A percentile compares a stretch with the other conserved stretches of the same genome.
These are phyloP conservation scores for Sporothrix protearum DNA, from an alignment of 2,329 filamentous ascomycete genomes.

Conservation along the genomic window DNA sequence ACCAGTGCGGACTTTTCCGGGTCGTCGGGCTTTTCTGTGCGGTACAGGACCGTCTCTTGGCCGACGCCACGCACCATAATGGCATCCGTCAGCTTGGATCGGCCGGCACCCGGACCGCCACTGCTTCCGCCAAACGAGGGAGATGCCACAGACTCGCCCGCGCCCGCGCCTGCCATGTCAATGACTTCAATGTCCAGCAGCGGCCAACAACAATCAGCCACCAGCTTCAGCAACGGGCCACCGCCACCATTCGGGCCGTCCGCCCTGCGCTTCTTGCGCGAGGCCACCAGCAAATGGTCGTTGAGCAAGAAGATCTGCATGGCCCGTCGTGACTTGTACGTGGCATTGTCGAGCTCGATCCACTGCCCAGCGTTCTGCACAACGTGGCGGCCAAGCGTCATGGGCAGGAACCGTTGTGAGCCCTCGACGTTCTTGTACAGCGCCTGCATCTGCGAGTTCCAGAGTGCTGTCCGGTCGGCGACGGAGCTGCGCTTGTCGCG, in stretches of 20 bases:
- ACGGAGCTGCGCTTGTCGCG: constrained; percentile 88
- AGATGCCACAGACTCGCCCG: constrained; percentile 49
- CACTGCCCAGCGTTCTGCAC: constrained; percentile 88
- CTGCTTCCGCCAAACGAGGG: constrained; percentile 29
- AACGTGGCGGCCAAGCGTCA: constrained; percentile 85
- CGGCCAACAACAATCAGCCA: constrained; percentile 92
- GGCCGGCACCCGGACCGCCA: constrained; percentile 34
- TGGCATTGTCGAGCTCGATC: constrained; percentile 96
- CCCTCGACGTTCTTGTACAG: constrained; percentile 97
- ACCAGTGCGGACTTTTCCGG: constrained; percentile 76
- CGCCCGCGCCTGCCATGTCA: constrained; percentile 70
- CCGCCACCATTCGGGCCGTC: constrained; percentile 56
- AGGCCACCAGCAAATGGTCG: constrained; percentile 87
- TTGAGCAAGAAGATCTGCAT: constrained; percentile 93
- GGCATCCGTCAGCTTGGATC: constrained; percentile 72
- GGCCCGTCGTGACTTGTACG: constrained; percentile 85
- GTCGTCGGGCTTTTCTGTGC: constrained; percentile 76
- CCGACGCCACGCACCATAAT: constrained; percentile 85
- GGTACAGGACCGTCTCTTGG: constrained; percentile 89
- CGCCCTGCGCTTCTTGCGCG: constrained; percentile 84
- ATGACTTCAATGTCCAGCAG: constrained; percentile 89
- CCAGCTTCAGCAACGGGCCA: constrained; percentile 66
- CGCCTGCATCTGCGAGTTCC: constrained; percentile 71
- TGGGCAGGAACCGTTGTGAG: constrained; percentile 93
- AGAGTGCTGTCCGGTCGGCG: constrained; percentile 61